A percentile compares a stretch with the other conserved stretches of the same genome.
phyloP scores from a whole-genome alignment of 768 basidiomycete species.

The Austroboletus eburneus region DNA sequence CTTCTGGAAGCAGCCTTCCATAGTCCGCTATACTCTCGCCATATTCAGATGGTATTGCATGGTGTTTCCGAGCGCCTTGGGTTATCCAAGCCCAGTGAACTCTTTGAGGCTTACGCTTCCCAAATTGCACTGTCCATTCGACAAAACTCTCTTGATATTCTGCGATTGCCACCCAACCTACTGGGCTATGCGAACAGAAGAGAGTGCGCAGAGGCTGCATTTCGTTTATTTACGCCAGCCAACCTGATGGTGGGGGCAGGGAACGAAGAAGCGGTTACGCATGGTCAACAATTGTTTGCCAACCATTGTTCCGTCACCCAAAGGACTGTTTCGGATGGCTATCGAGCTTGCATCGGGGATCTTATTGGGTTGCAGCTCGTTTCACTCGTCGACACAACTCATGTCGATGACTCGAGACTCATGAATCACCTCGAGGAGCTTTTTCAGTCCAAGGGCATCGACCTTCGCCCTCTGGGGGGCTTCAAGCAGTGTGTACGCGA shows the following conservation, averaged over 20 bases:
- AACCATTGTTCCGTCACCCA: conserved; percentile 61
- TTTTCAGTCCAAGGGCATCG: conserved; percentile 33
- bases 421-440: conserved; percentile 32
- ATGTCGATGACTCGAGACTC: conserved; percentile 15
- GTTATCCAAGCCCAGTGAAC: conserved; percentile 48
- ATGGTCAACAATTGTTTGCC: conserved; percentile 47
- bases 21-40: conserved; percentile 23
- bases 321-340: conserved; percentile 45
- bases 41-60: conserved; percentile 48
- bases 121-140: conserved; percentile 71
- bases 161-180: conserved; percentile 62
- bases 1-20: conserved; percentile 64
- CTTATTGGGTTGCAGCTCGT: conserved; percentile 62
- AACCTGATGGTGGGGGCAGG: conserved; percentile 49
- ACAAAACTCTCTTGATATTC: conserved; percentile 44
- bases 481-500: conserved; percentile 37
- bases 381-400: conserved; percentile 37
- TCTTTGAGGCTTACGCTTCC: conserved; percentile 77
- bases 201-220: conserved; percentile 63
- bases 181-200: conserved; percentile 71
- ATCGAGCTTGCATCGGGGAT: conserved; percentile 62
- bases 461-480: conserved; percentile 24
- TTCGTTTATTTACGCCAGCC: conserved; percentile 63
- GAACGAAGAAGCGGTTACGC: conserved; percentile 22
- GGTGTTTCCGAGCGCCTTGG: conserved; percentile 69